A percentile compares a stretch with the other conserved stretches of the same genome.
Evolutionary conservation across 352 stramenopile genomes (phyloP).

Genomic region (Phytophthora melonis): DNA sequence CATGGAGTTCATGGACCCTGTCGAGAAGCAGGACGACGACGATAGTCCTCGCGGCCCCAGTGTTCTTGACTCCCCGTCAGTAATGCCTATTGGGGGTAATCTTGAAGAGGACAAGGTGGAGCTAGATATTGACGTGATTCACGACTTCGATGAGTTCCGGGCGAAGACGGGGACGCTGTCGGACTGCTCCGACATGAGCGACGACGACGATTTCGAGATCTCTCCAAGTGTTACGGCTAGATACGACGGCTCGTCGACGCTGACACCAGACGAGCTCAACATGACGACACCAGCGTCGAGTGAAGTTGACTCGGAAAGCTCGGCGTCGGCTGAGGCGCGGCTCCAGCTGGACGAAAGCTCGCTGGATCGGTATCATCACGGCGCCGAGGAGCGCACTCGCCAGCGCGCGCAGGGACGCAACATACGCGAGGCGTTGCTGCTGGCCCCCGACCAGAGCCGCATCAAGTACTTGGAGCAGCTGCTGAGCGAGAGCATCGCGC

Average conservation of each 20-base stretch:
- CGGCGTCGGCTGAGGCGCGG: conserved; percentile 25
- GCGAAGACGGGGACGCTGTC: conserved; percentile 60
- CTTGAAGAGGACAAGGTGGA: conserved; percentile 77
- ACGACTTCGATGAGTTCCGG: conserved; percentile 83
- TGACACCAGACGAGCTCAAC: conserved; percentile 43
- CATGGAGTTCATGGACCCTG: conserved; percentile 87
- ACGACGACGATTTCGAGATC: conserved; percentile 73
- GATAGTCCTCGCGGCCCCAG: conserved; percentile 34
- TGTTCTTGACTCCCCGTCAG: conserved; percentile 46
- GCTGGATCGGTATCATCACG: conserved; percentile 64
- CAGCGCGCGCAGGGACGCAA: conserved; percentile 82
- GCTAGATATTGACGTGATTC: conserved; percentile 84
- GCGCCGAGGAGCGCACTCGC: conserved; percentile 77
- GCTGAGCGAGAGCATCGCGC: conserved; percentile 82
- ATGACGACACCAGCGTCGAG: conserved; percentile 36
- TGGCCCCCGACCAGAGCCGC: conserved; percentile 81
- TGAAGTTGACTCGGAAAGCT: conserved; percentile 43
- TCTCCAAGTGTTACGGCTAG: conserved; percentile 46
- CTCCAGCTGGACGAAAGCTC: conserved; percentile 53
- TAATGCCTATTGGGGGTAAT: conserved; percentile 54
- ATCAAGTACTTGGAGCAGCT: conserved; percentile 92
- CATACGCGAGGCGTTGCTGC: conserved; percentile 78
- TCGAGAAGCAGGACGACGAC: conserved; percentile 49
- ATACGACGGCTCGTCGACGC: conserved; percentile 44
- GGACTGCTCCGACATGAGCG: conserved; percentile 86